These are phyloP conservation scores for Saccharomyces hybrid DNA, from an alignment of 1,139 yeast genomes.

Conservation along the genomic window DNA sequence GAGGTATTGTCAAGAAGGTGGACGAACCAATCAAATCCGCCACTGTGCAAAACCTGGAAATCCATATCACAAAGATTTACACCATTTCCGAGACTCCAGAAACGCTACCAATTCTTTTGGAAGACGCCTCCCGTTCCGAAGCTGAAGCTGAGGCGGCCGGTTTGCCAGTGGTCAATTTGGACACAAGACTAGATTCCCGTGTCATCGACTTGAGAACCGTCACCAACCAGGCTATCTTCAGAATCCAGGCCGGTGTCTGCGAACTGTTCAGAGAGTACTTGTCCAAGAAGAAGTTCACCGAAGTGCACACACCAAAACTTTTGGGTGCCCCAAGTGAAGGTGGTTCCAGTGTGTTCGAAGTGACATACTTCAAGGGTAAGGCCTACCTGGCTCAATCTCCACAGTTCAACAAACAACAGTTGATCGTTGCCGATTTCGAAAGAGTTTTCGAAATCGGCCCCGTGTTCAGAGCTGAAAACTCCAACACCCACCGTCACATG, in stretches of 20 bases:
- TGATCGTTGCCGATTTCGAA: constrained; percentile 96
- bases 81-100: constrained; percentile 84
- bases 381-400: constrained; percentile 98
- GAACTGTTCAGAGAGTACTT: constrained; percentile 84
- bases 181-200: constrained; percentile 89
- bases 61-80: constrained; percentile 63
- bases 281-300: constrained; percentile 59
- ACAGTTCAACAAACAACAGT: constrained; percentile 94
- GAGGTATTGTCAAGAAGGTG: constrained; percentile 76
- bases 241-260: constrained; percentile 85
- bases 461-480: constrained; percentile 97
- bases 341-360: constrained; percentile 93
- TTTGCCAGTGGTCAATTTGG: constrained; percentile 88
- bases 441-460: constrained; percentile 94
- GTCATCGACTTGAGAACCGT: constrained; percentile 94
- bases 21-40: constrained; percentile 85
- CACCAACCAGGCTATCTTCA: constrained; percentile 95
- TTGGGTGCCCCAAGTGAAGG: constrained; percentile 96
- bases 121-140: constrained; percentile 93
- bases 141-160: constrained; percentile 90
- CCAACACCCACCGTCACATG: constrained; percentile 98
- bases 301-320: constrained; percentile 91
- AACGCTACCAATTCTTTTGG: constrained; percentile 86
- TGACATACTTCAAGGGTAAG: constrained; percentile 82
- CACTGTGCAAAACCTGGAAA: constrained; percentile 84